Evolutionary conservation across 768 basidiomycete species (phyloP).

Genomic region (Lentinula lateritia): DNA sequence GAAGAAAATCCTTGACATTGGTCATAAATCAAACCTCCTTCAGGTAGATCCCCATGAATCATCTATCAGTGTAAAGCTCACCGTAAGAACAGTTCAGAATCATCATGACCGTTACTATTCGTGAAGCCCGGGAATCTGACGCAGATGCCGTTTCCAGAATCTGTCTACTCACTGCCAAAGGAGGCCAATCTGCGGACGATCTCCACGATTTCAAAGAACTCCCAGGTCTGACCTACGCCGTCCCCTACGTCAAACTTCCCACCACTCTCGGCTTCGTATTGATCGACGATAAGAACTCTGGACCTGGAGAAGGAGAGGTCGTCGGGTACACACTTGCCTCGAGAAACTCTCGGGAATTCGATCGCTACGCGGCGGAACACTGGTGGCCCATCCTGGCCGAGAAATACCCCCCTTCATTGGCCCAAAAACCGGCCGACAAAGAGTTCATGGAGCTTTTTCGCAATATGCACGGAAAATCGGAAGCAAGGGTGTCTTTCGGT

Average conservation of each 20-base stretch:
- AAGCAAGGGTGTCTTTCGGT: background rate
- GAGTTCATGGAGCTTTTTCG: constrained; percentile 1
- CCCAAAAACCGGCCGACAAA: background rate
- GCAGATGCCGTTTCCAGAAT: constrained; percentile 1
- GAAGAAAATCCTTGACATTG: too few relatives aligned
- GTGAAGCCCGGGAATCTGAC: background rate
- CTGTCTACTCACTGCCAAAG: background rate
- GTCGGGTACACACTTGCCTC: background rate
- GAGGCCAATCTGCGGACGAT: background rate
- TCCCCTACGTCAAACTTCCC: background rate
- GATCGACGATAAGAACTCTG: background rate
- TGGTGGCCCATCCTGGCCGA: background rate
- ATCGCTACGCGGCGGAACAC: background rate
- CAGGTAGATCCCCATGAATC: background rate
- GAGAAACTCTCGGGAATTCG: background rate
- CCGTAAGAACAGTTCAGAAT: background rate
- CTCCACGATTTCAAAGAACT: constrained; percentile 3
- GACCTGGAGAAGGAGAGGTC: background rate
- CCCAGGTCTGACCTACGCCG: background rate
- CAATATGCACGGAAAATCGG: background rate
- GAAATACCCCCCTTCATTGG: background rate
- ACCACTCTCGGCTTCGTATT: constrained; percentile 1
- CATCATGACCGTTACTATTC: background rate
- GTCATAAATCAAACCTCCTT: background rate
- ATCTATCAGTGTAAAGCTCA: background rate